Base-by-base conservation (phyloP, 176 grass and related monocot genomes). In the Oryza longistaminata region DNA sequence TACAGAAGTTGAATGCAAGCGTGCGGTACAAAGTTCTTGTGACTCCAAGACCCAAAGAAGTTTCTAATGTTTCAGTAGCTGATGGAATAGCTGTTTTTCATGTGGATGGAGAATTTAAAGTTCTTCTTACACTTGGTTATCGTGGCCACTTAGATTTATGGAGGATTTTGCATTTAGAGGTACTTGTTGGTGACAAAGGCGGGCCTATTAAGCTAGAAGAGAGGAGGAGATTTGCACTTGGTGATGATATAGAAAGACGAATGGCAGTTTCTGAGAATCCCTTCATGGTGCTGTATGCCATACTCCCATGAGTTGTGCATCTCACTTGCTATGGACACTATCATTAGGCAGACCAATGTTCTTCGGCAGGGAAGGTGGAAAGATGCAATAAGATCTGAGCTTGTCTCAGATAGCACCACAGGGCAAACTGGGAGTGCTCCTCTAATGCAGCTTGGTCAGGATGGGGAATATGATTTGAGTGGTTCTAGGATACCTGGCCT, bases 161-260 rank as follows among this genome's bases (percentile, higher is more conserved):
- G 96, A 91, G 93, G 88, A 96, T 99, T 83, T 84, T 99, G 74
- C 84, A 92, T 76, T 78, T 99, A 81, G 91, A 99, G 68, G 91
- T 99, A 85, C 91, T 99, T 81, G 84, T 99, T 85, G 93, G 96
- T 79, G 93, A 99, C 71, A 99, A 96, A 68, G 92, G 75, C 7
- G 88, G 91, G 39, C 79, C 83, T 78, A 74, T 96, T 87, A 96
- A 89, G 64, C 90, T 99, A 45, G 93, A 96, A 91, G 93, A 92
- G 86, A 80, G 75, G 29, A 92, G 84, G 86, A 87, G 91, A 72
- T 99, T 89, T 65, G 81, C 86, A 72, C 93, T 99, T 87, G 93
- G 96, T 78, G 96, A 99, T 92, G 93, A 96, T 85, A 88, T 99
- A 85, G 96, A 99, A 89, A 91, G 93, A 73, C 90, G 96, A 74